Evolutionary conservation across 352 stramenopile species (phyloP).

Genomic region (Phytophthora litchii): DNA sequence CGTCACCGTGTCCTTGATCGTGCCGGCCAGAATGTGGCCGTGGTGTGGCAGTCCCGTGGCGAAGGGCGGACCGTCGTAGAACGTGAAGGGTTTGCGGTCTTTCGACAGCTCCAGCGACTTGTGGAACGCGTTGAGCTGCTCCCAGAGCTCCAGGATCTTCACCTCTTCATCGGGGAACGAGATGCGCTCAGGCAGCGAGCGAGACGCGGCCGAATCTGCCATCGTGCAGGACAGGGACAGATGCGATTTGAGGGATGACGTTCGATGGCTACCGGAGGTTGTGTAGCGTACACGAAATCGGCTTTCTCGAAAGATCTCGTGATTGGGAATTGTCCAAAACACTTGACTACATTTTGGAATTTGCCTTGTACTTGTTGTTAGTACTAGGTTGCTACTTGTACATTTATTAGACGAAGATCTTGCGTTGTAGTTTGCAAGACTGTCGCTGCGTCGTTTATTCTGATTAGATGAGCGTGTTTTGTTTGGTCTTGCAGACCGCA

Average conservation of each 20-base stretch:
- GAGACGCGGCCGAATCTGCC: conserved; percentile 41
- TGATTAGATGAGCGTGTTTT: no score
- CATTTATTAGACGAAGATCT: no score
- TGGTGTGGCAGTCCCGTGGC: conserved; percentile 98
- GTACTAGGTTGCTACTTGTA: no score
- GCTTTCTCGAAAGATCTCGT: conserved; percentile 14
- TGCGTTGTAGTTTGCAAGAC: no score
- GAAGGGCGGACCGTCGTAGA: conserved; percentile 99
- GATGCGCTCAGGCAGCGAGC: conserved; percentile 86
- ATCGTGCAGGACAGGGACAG: conserved; percentile 15
- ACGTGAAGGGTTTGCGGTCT: conserved; percentile 96
- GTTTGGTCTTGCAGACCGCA: no score
- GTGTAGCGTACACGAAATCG: neutral
- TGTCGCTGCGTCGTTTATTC: no score
- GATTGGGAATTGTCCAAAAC: neutral
- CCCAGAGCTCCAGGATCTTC: conserved; percentile 80
- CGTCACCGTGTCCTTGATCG: conserved; percentile 99
- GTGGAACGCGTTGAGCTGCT: conserved; percentile 90
- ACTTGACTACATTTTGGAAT: conserved; percentile 14
- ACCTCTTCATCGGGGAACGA: conserved; percentile 87
- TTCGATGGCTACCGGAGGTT: neutral
- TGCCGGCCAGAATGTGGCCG: conserved; percentile 98
- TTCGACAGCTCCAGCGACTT: conserved; percentile 93
- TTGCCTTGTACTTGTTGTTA: no score
- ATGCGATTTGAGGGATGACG: conserved; percentile 23